phyloP scores from a whole-genome alignment of 257 asterid species.

The Solanum habrochaites region DNA sequence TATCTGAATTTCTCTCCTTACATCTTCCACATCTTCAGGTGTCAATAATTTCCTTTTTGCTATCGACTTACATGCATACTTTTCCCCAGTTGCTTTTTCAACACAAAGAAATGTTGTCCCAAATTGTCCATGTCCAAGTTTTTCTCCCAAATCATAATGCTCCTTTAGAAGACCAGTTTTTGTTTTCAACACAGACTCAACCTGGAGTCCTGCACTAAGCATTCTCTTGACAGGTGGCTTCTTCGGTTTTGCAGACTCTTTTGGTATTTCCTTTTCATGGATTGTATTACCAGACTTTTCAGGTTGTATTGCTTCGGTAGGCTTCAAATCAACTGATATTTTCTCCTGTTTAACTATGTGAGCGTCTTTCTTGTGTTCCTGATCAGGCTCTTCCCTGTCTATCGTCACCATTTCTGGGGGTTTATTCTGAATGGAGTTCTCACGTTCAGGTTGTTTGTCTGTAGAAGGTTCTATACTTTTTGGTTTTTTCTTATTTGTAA shows the following conservation, averaged over 20 bases:
- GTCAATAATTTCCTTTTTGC: constrained; percentile 35
- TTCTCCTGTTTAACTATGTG: background rate
- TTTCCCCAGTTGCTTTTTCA: constrained; percentile 24
- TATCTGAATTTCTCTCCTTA: constrained; percentile 45
- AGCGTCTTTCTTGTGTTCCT: background rate
- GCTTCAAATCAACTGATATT: background rate
- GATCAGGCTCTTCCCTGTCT: background rate
- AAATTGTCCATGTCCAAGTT: constrained; percentile 41
- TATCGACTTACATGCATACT: constrained; percentile 37
- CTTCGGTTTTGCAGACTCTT: background rate
- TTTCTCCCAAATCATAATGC: constrained; percentile 18
- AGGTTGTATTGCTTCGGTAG: background rate
- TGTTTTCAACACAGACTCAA: constrained; percentile 29
- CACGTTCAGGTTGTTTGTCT: background rate
- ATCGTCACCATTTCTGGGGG: constrained; percentile 1
- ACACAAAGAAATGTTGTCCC: constrained; percentile 37
- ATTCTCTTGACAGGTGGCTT: constrained; percentile 25
- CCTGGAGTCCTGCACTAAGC: constrained; percentile 25
- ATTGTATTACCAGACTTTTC: background rate
- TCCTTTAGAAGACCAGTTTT: constrained; percentile 31
- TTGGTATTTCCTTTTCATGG: background rate
- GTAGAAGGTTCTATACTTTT: background rate
- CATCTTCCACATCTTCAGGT: constrained; percentile 44
- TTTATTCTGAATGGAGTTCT: background rate
- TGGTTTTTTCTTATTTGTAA: background rate